These are phyloP conservation scores for Myxozyma neglecta DNA, from an alignment of 805 yeast genomes.

Conservation along the genomic window DNA sequence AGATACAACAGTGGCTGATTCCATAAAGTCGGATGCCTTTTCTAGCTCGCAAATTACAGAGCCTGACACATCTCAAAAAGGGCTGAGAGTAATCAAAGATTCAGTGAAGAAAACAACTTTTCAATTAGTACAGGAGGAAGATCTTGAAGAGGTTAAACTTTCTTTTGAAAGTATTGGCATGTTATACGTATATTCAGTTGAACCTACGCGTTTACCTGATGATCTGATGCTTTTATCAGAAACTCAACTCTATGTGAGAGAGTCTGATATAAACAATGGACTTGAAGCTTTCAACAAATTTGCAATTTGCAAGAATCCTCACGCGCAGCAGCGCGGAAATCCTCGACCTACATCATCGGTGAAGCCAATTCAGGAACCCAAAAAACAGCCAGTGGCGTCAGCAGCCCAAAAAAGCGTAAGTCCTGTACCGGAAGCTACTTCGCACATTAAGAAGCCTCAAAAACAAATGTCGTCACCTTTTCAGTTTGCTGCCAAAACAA, in stretches of 20 bases:
- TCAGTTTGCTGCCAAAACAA: slow-evolving; percentile 9
- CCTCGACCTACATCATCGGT: background rate
- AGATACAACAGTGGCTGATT: background rate
- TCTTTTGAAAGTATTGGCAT: slow-evolving; percentile 7
- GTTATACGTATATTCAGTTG: slow-evolving; percentile 24
- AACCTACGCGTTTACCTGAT: slow-evolving; percentile 14
- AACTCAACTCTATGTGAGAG: slow-evolving; percentile 18
- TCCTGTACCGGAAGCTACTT: background rate
- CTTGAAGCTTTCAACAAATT: slow-evolving; percentile 2
- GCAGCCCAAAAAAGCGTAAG: background rate
- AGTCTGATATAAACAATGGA: slow-evolving; percentile 7
- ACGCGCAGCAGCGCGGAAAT: background rate
- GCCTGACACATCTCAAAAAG: slow-evolving; percentile 3
- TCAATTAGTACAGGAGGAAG: slow-evolving; percentile 24
- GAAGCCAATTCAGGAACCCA: too few relatives aligned
- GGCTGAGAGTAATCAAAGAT: background rate
- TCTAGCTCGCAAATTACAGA: slow-evolving; percentile 2
- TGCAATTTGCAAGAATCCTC: slow-evolving; percentile 5
- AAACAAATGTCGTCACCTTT: slow-evolving; percentile 7
- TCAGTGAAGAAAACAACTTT: background rate
- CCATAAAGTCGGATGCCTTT: background rate
- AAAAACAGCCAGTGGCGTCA: background rate
- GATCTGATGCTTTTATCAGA: slow-evolving; percentile 17
- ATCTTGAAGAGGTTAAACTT: slow-evolving; percentile 23
- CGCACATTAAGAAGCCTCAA: background rate